A percentile compares a stretch with the other conserved stretches of the same genome.
Evolutionary conservation across 306 rosid genomes (phyloP).

Genomic region (Sindora glabra): DNA sequence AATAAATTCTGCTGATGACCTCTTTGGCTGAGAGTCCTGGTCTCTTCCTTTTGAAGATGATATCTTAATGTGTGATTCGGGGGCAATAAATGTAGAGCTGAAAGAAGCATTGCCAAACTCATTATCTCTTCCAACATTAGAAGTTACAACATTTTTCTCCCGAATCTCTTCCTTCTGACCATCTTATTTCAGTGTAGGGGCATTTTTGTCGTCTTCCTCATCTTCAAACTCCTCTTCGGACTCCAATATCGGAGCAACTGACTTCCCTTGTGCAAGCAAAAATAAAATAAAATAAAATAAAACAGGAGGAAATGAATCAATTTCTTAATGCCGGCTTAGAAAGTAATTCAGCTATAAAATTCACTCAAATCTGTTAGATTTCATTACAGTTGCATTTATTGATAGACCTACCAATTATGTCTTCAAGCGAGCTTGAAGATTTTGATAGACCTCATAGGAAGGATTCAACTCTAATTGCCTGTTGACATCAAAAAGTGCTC

Average conservation of each 20-base stretch:
- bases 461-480: constrained; percentile 83
- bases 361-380: too few species aligned
- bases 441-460: constrained; percentile 81
- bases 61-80: constrained; percentile 21
- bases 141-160: constrained; percentile 14
- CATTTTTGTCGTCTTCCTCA: constrained; percentile 43
- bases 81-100: constrained; percentile 10
- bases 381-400: too few species aligned
- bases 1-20: constrained; percentile 19
- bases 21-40: constrained; percentile 24
- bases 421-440: constrained; percentile 75
- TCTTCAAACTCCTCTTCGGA: constrained; percentile 83
- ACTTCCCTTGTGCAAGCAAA: constrained; percentile 76
- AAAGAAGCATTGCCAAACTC: constrained; percentile 29
- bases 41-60: constrained; percentile 32
- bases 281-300: too few species aligned
- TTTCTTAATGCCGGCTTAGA: constrained; percentile 30
- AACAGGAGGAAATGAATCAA: too few species aligned
- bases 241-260: constrained; percentile 96
- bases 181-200: constrained; percentile 20
- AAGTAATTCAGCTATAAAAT: constrained; percentile 18
- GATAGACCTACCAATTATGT: constrained; percentile 91
- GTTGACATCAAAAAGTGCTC: constrained; percentile 89
- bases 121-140: constrained; percentile 19
- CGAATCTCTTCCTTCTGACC: constrained; percentile 21